Evolutionary conservation across 2,329 filamentous ascomycete genomes (phyloP).

Genomic region (Colletotrichum camelliae): DNA sequence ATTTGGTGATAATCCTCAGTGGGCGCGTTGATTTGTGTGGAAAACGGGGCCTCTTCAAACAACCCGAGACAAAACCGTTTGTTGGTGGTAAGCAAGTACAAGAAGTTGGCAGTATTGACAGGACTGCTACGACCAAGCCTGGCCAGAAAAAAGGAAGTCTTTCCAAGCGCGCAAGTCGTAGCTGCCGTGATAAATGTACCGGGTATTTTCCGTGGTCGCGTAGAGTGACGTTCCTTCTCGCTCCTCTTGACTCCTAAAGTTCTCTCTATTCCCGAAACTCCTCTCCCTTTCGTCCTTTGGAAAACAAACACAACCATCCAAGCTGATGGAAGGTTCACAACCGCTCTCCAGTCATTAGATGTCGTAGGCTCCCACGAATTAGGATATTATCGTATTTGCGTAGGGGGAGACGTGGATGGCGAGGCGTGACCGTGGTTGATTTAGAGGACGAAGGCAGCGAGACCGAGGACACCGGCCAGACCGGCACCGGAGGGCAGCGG

Average conservation of each 20-base stretch:
- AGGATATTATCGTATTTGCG: conserved; percentile 46
- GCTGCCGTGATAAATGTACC: conserved; percentile 32
- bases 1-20: conserved; percentile 32
- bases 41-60: not conserved
- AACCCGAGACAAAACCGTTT: conserved; percentile 27
- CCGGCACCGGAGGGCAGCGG: conserved; percentile 61
- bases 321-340: conserved; percentile 34
- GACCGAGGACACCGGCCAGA: conserved; percentile 64
- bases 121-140: conserved; percentile 33
- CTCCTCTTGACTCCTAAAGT: conserved; percentile 30
- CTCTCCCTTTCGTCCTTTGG: conserved; percentile 15
- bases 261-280: conserved; percentile 29
- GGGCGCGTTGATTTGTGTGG: conserved; percentile 23
- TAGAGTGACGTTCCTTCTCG: conserved; percentile 31
- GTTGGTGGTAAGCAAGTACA: conserved; percentile 45
- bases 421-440: conserved; percentile 42
- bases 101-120: conserved; percentile 37
- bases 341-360: conserved; percentile 42
- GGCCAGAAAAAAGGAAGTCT: conserved; percentile 29
- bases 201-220: conserved; percentile 31
- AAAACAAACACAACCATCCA: conserved; percentile 29
- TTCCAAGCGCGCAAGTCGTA: conserved; percentile 37
- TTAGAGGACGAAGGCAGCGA: conserved; percentile 66
- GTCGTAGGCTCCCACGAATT: conserved; percentile 42
- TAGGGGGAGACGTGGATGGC: conserved; percentile 40